Conservation (phyloP, 2,329 filamentous ascomycete genomes). For the Aspergillus ustus region DNA sequence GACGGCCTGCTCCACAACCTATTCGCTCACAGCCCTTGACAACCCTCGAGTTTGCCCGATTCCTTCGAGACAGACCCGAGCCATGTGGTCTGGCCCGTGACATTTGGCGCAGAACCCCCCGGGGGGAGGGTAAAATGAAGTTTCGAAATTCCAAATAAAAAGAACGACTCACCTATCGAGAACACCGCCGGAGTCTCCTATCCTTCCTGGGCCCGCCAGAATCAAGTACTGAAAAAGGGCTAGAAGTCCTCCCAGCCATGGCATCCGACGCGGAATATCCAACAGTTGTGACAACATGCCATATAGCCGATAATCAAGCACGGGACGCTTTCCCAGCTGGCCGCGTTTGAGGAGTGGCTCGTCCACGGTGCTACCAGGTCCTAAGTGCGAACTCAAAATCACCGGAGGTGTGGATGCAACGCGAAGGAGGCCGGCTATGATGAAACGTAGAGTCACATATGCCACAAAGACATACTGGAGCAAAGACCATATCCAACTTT, state of each 20-base stretch:
- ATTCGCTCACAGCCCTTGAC: conserved; percentile 23
- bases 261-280: conserved; percentile 80
- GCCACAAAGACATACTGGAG: conserved; percentile 57
- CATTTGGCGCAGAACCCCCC: not conserved
- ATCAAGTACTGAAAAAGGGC: conserved; percentile 77
- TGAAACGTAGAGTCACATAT: conserved; percentile 68
- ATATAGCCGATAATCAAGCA: conserved; percentile 79
- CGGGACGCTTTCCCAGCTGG: conserved; percentile 56
- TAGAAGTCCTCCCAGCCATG: conserved; percentile 79
- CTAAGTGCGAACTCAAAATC: conserved; percentile 32
- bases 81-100: conserved; percentile 13
- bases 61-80: conserved; percentile 5
- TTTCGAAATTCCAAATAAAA: conserved; percentile 20
- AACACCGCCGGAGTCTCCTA: conserved; percentile 75
- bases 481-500: conserved; percentile 55
- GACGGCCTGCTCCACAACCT: conserved; percentile 32
- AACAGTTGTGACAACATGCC: conserved; percentile 72
- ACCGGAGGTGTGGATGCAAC: conserved; percentile 68
- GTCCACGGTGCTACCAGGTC: conserved; percentile 29
- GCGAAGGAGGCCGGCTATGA: conserved; percentile 67
- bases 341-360: conserved; percentile 38
- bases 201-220: conserved; percentile 72
- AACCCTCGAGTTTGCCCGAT: conserved; percentile 16
- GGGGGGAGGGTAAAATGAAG: conserved; percentile 11
- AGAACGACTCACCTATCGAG: conserved; percentile 81